A percentile compares a stretch with the other conserved stretches of the same genome.
phyloP scores from a whole-genome alignment of 2,329 filamentous ascomycete species.

The Fusarium sp. region DNA sequence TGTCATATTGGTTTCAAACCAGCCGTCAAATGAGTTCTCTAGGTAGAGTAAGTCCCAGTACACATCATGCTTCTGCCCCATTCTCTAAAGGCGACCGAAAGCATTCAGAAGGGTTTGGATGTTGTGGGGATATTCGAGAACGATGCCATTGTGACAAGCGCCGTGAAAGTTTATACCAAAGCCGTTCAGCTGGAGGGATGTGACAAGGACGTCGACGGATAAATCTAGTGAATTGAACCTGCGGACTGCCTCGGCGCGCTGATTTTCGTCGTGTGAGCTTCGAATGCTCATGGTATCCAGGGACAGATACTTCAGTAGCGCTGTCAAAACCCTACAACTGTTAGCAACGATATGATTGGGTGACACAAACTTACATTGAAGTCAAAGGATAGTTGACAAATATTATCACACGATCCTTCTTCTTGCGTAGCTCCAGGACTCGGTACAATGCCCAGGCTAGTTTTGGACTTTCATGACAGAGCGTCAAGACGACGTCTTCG shows the following conservation, averaged over 20 bases:
- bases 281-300: neutral
- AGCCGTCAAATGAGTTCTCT: neutral
- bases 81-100: neutral
- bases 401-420: neutral
- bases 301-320: too few relatives aligned
- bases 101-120: neutral
- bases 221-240: neutral
- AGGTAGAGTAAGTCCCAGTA: neutral
- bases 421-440: neutral
- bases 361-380: neutral
- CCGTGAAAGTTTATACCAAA: neutral
- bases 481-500: neutral
- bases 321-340: neutral
- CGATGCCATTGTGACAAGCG: neutral
- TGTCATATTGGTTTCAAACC: neutral
- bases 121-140: conserved; percentile 2
- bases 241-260: neutral
- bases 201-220: neutral
- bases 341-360: neutral
- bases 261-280: neutral
- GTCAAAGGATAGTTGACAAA: neutral
- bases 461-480: neutral
- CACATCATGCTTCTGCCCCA: neutral
- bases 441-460: neutral
- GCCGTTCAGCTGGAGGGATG: neutral